Conservation (phyloP, 2,329 filamentous ascomycete genomes). For the Talaromyces sp. region DNA sequence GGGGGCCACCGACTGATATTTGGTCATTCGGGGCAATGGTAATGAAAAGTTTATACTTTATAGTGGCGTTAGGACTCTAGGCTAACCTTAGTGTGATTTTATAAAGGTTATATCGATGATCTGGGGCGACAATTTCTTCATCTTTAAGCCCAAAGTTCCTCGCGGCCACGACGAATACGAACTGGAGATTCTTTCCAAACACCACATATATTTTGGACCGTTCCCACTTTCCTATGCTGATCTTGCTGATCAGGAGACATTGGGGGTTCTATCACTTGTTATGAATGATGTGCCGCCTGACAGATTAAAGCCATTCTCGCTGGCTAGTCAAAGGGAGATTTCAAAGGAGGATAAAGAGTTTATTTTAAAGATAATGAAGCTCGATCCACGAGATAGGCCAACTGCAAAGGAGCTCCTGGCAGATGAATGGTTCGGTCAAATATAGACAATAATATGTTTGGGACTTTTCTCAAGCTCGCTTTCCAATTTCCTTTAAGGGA, state of each 20-base stretch:
- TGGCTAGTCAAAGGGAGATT: conserved; percentile 25
- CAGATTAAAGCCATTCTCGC: conserved; percentile 24
- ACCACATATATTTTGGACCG: conserved; percentile 19
- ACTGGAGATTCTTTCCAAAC: conserved; percentile 18
- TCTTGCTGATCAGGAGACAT: conserved; percentile 15
- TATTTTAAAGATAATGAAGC: conserved; percentile 42
- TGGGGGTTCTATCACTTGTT: conserved; percentile 10
- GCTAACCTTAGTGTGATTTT: conserved; percentile 2
- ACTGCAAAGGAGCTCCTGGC: conserved; percentile 34
- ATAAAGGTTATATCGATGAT: conserved; percentile 18
- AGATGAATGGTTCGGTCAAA: conserved; percentile 34
- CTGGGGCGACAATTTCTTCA: conserved; percentile 18
- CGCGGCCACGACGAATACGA: conserved; percentile 19
- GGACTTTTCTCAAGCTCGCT: no score
- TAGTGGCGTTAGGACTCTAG: conserved; percentile 7
- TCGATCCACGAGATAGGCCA: conserved; percentile 41
- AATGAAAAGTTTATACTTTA: not conserved
- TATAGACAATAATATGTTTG: no score
- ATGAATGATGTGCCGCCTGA: conserved; percentile 18
- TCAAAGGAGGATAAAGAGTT: conserved; percentile 17
- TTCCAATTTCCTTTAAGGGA: no score
- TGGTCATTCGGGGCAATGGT: conserved; percentile 20
- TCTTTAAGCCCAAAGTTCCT: conserved; percentile 18
- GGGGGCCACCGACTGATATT: conserved; percentile 18
- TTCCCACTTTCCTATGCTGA: conserved; percentile 23